Percentiles rank a stretch among this genome's conserved stretches.
Evolutionary conservation across 441 rosid genomes (phyloP).

Genomic region (Sinapis alba): DNA sequence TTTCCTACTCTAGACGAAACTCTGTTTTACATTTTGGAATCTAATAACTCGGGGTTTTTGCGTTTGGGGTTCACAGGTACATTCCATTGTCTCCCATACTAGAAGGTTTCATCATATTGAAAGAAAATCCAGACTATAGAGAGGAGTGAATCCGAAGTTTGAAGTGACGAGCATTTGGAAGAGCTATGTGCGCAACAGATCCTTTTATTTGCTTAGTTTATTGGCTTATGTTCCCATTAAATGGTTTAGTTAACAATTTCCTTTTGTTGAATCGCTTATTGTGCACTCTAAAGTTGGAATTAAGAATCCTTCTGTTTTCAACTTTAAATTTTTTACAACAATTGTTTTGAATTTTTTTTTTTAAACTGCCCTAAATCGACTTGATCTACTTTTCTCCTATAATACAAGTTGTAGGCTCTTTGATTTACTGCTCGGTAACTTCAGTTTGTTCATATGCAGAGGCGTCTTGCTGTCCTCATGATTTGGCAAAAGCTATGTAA

Average conservation of each 20-base stretch:
- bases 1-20: background rate
- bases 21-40: background rate
- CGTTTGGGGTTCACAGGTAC: slow-evolving; percentile 50
- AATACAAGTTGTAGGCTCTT: background rate
- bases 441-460: background rate
- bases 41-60: background rate
- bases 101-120: slow-evolving; percentile 88
- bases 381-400: background rate
- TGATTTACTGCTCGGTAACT: background rate
- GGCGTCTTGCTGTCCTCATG: slow-evolving; percentile 6
- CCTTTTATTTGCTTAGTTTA: background rate
- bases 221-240: background rate
- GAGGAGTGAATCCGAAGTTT: slow-evolving; percentile 46
- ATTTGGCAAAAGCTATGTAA: slow-evolving; percentile 1
- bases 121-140: slow-evolving; percentile 77
- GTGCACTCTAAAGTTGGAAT: slow-evolving; percentile 16
- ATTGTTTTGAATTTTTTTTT: background rate
- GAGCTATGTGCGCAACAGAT: slow-evolving; percentile 5
- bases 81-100: slow-evolving; percentile 87
- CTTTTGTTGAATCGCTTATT: background rate
- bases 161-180: slow-evolving; percentile 8
- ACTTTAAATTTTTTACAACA: too few relatives aligned
- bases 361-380: background rate
- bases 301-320: background rate
- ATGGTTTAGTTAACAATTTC: background rate